A percentile compares a stretch with the other conserved stretches of the same genome.
These are phyloP conservation scores for Neostapfia colusana DNA, from an alignment of 176 grass and related monocot species.

Conservation along the genomic window DNA sequence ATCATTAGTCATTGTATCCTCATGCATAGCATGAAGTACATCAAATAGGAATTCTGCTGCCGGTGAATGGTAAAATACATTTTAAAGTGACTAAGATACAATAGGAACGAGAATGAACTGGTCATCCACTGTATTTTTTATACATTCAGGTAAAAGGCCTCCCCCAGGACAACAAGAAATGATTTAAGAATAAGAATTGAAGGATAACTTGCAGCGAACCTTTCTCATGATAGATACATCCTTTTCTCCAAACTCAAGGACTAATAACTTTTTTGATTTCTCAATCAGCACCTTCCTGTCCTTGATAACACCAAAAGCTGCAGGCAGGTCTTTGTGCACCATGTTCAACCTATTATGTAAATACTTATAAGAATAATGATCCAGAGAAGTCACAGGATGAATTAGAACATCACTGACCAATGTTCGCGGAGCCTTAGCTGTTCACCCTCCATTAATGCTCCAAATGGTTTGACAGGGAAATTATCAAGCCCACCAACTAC, in stretches of 20 bases:
- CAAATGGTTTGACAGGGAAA: constrained; percentile 48
- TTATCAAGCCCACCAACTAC: constrained; percentile 55
- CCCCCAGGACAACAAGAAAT: neutral
- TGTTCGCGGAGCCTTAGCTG: constrained; percentile 36
- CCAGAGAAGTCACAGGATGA: neutral
- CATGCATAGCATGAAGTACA: constrained; percentile 16
- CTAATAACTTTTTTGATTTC: constrained; percentile 34
- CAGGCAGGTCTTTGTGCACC: constrained; percentile 45
- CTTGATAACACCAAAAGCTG: constrained; percentile 28
- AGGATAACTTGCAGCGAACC: constrained; percentile 40
- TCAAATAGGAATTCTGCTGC: neutral
- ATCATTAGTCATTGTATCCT: constrained; percentile 25
- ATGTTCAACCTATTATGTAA: constrained; percentile 47
- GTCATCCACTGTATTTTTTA: constrained; percentile 8
- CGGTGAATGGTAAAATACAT: constrained; percentile 30
- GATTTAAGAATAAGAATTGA: constrained; percentile 19
- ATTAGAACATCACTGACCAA: constrained; percentile 42
- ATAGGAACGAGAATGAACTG: constrained; percentile 5
- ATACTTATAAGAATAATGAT: constrained; percentile 16
- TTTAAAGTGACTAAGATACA: constrained; percentile 34
- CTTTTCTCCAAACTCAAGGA: constrained; percentile 46
- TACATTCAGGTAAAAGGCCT: constrained; percentile 18
- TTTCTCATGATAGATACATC: constrained; percentile 32
- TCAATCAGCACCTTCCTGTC: constrained; percentile 29
- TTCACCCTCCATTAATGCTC: constrained; percentile 49